Percentiles rank a stretch among this genome's conserved stretches.
These are phyloP conservation scores for Arabidopsis suecica DNA, from an alignment of 345 rosid genomes.

Conservation along the genomic window DNA sequence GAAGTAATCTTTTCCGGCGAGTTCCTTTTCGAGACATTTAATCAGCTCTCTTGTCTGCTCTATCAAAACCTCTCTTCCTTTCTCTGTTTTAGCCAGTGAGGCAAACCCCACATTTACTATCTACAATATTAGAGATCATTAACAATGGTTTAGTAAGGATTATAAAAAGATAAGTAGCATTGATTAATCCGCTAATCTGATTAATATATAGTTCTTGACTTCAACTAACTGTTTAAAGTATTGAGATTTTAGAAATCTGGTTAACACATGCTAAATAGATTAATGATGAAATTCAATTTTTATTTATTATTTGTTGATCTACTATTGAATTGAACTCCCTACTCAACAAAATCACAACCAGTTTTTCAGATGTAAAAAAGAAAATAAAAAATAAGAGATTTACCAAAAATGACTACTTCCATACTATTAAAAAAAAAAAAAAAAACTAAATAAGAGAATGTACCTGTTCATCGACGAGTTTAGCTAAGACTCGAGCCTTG, in stretches of 20 bases:
- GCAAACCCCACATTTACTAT: too few relatives aligned
- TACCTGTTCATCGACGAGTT: constrained; percentile 48
- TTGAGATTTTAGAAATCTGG: not conserved
- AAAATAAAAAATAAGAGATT: not conserved
- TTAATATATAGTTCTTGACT: not conserved
- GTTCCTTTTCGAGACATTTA: too few relatives aligned
- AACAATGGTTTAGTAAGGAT: not conserved
- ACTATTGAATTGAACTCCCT: too few relatives aligned
- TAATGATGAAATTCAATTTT: too few relatives aligned
- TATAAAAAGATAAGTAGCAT: not conserved
- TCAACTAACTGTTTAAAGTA: not conserved
- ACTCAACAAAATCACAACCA: too few relatives aligned
- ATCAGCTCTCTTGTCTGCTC: too few relatives aligned
- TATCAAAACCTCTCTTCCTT: too few relatives aligned
- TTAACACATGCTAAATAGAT: not conserved
- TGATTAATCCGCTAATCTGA: not conserved
- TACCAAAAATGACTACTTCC: not conserved
- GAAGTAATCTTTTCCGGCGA: constrained; percentile 23
- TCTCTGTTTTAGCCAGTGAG: too few relatives aligned
- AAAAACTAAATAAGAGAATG: not conserved
- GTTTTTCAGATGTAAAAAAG: not conserved
- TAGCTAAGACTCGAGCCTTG: constrained; percentile 49
- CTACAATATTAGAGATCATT: too few relatives aligned
- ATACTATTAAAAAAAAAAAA: not conserved
- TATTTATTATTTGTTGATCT: too few relatives aligned